Evolutionary conservation across 129 eudicot genomes (phyloP), one percentile per base, ranked within the genome.

Genomic region (Smallanthus sonchifolius): DNA sequence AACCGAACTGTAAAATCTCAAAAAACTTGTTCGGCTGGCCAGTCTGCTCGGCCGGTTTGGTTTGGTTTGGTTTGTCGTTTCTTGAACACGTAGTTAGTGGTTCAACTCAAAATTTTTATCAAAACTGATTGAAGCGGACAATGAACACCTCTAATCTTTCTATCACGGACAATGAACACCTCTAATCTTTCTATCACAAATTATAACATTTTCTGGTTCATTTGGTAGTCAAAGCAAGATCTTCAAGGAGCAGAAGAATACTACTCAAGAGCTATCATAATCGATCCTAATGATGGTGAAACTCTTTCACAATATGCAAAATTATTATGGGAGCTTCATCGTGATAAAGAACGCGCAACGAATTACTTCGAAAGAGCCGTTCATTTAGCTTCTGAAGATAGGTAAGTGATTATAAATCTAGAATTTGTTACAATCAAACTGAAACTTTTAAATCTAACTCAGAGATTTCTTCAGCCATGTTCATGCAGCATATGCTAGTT

Each of bases 401-500:
- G 97, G 97, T 85, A 52, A 51, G 40, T 59, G 65, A 6, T 67
- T 42, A 10, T 28, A 24, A 40, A n/a, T 10, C 16, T 20, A 55
- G 56, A n/a, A 2, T 11, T 20, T n/a, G 6, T 4, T 56, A 15
- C 60, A 0, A 4, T 20, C n/a, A 30, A 35, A 42, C 24, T 28
- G 4, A 9, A 60, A 15, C 6, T 15, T 5, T 20, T 7, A 7
- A n/a, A 55, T n/a, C 9, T 73, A 55, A 64, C 74, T 69, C 30
- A 5, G 52, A 15, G 17, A 4, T 70, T 44, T 78, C 40, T 74
- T 49, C 97, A 92, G 97, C 83, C 84, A 83, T 60, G 85, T 92
- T 59, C 96, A 85, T 51, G 95, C 96, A 40, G 94, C 98, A 7
- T 89, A 89, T 47, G 98, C 98, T 56, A 85, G 86, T 77, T 92